Percentiles rank a stretch among this genome's conserved stretches.
phyloP scores from a whole-genome alignment of 129 eudicot species.

The Tanacetum coccineum region DNA sequence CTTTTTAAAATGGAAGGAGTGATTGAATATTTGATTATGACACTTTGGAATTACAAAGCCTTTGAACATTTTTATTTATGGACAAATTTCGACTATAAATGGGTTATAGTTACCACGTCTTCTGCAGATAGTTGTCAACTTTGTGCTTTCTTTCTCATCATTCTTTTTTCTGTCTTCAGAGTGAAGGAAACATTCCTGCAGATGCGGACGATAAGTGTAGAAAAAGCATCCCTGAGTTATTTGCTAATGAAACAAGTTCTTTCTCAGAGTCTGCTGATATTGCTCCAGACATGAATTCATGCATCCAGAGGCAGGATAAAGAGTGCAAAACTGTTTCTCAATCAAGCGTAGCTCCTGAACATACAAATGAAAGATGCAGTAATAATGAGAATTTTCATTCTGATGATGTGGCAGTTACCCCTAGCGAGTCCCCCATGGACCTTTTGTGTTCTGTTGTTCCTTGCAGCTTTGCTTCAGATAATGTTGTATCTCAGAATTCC shows the following conservation, averaged over 20 bases:
- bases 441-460: conserved; percentile 87
- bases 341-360: conserved; percentile 35
- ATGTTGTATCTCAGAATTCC: conserved; percentile 27
- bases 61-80: background rate
- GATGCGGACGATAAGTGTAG: conserved; percentile 17
- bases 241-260: conserved; percentile 59
- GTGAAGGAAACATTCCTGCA: conserved; percentile 36
- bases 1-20: no score
- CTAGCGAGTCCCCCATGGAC: conserved; percentile 42
- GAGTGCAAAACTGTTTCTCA: conserved; percentile 38
- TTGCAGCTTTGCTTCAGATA: conserved; percentile 58
- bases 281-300: conserved; percentile 71
- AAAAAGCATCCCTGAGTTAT: conserved; percentile 33
- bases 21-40: background rate
- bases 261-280: conserved; percentile 76
- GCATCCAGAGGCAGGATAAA: conserved; percentile 38
- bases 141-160: background rate
- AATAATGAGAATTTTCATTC: conserved; percentile 23
- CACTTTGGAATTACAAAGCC: background rate
- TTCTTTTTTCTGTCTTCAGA: conserved; percentile 32
- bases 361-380: conserved; percentile 5
- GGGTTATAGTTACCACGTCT: background rate
- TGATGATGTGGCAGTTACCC: conserved; percentile 38
- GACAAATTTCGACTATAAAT: no score
- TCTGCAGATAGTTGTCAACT: background rate